phyloP scores from a whole-genome alignment of 495 filamentous ascomycete genomes.

The Trichoderma reesei region DNA sequence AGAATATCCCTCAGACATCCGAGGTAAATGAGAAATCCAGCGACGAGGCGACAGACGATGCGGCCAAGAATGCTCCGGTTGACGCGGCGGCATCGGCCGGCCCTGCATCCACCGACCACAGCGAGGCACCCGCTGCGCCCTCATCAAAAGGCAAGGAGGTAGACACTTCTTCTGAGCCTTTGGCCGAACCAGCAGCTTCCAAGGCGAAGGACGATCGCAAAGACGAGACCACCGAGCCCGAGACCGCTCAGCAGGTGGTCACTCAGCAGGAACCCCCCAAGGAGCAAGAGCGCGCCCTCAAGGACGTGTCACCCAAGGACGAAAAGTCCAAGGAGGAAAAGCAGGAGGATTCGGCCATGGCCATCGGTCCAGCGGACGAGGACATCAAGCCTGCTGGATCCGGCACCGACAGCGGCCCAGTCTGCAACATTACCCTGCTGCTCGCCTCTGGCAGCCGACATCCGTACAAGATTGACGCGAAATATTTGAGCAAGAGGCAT shows the following conservation, averaged over 20 bases:
- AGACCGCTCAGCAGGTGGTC: neutral
- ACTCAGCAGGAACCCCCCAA: neutral
- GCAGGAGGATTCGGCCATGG: neutral
- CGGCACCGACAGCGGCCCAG: neutral
- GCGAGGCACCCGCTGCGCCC: constrained; percentile 15
- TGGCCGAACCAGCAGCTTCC: constrained; percentile 14
- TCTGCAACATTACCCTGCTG: constrained; percentile 56
- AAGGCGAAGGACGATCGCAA: neutral
- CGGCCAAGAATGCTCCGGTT: constrained; percentile 8
- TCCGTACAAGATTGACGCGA: constrained; percentile 78
- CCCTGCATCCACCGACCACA: constrained; percentile 14
- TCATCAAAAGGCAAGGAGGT: constrained; percentile 26
- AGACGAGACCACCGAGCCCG: neutral
- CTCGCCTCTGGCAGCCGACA: constrained; percentile 74
- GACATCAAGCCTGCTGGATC: constrained; percentile 2
- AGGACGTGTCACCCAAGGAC: neutral
- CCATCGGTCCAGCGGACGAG: constrained; percentile 5
- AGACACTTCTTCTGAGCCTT: constrained; percentile 22
- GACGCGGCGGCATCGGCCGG: constrained; percentile 14
- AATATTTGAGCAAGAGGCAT: constrained; percentile 69
- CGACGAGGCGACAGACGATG: neutral
- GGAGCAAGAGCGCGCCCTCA: neutral
- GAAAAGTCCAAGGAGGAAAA: neutral
- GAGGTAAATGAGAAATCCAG: neutral
- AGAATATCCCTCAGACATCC: constrained; percentile 12